A percentile compares a stretch with the other conserved stretches of the same genome.
These are phyloP conservation scores for Calonectria fujianensis DNA, from an alignment of 2,329 filamentous ascomycete species.

Conservation along the genomic window DNA sequence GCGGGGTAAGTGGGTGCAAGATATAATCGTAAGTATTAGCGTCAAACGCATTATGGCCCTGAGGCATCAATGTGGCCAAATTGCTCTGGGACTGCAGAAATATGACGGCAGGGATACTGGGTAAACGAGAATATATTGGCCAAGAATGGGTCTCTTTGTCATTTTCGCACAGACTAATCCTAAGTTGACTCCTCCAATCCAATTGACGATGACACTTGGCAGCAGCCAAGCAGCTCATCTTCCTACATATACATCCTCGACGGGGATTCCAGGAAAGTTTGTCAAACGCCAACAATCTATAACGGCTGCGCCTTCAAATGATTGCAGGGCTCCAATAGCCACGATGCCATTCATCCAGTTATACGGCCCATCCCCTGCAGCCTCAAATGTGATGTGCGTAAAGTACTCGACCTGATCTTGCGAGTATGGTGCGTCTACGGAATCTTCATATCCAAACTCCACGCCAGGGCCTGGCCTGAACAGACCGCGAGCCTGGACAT, in stretches of 20 bases:
- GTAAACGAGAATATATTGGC: neutral
- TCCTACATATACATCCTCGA: constrained; percentile 29
- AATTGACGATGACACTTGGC: neutral
- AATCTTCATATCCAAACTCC: constrained; percentile 16
- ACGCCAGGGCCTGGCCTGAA: constrained; percentile 28
- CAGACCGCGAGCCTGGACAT: constrained; percentile 20
- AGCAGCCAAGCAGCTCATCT: neutral
- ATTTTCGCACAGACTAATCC: neutral
- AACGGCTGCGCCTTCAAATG: constrained; percentile 15
- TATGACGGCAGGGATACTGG: neutral
- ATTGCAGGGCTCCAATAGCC: constrained; percentile 27
- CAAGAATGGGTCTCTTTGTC: neutral
- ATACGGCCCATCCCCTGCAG: constrained; percentile 24
- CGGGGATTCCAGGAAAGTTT: constrained; percentile 21
- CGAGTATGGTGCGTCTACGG: constrained; percentile 1
- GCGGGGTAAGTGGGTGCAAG: neutral
- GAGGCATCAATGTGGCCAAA: neutral
- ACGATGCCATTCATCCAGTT: constrained; percentile 39
- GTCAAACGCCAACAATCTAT: constrained; percentile 37
- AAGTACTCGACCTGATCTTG: constrained; percentile 36
- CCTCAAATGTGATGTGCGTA: constrained; percentile 34
- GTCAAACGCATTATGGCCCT: neutral
- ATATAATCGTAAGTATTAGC: neutral
- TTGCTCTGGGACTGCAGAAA: neutral
- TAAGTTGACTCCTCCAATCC: neutral